Base-by-base conservation (phyloP, 2,329 filamentous ascomycete species). In the Aspergillus thermomutatus region DNA sequence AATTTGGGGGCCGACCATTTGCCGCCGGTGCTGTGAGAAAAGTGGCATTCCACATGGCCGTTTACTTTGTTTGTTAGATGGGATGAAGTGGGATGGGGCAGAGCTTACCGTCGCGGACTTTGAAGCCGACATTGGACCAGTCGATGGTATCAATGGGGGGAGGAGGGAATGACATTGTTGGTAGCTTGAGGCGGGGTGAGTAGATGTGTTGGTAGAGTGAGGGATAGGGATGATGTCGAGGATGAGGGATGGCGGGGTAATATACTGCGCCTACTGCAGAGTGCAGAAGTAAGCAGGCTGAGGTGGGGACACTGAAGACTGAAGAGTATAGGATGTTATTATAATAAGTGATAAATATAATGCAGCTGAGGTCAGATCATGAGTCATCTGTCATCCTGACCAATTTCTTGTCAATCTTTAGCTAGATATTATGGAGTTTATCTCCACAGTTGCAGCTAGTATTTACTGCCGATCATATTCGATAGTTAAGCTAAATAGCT, bases 71-170 rank as follows among this genome's bases (percentile, higher is more conserved):
- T 7, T 23, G 27, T 46, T 91, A 67, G 6, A 19, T 23, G 28
- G 27, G 6, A 3, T 9, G n/a, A 8, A 48, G 50, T 11, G 34
- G 28, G 26, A 52, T 46, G 54, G 23, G 41, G 52, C 26, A 50
- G 34, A 50, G 62, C 79, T 67, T 75, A 91, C 91, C 90, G 83
- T 97, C 92, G 64, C 91, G 89, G 66, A 97, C 88, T 70, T 87
- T 87, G 83, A 97, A 97, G 71, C 93, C 93, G 63, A 97, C 86
- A 69, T 96, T 89, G 74, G 83, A 85, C 93, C 93, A 97, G 82
- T 97, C 92, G 41, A 74, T 71, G 25, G 66, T 59, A 34, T 54
- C 56, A 40, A 66, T 64, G 2, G 72, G 71, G 1, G 70, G 70
- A 55, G 70, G 71, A 23, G 71, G 71, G 49, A 72, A 73, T 10